Percentiles rank a stretch among this genome's conserved stretches.
phyloP scores from a whole-genome alignment of 2,329 filamentous ascomycete genomes.

The Didymella glomerata region DNA sequence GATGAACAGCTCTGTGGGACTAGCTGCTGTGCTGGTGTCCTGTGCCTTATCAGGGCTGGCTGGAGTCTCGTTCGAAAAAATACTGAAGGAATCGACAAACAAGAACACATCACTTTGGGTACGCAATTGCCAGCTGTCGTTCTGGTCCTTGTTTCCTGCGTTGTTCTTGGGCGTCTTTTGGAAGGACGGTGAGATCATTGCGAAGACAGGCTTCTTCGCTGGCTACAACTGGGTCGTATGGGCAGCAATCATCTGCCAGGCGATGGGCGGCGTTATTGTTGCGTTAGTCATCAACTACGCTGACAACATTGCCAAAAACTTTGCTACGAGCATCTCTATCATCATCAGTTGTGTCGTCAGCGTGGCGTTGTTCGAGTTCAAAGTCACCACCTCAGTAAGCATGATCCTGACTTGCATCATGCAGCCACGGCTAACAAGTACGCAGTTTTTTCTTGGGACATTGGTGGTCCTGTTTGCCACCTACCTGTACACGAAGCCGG shows the following conservation, averaged over 20 bases:
- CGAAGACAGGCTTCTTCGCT: constrained; percentile 87
- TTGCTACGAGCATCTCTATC: constrained; percentile 91
- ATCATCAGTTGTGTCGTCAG: constrained; percentile 86
- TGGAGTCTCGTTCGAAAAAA: constrained; percentile 88
- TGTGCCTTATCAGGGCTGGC: constrained; percentile 84
- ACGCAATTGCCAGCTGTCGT: constrained; percentile 90
- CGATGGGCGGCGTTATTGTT: constrained; percentile 82
- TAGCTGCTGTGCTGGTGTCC: constrained; percentile 79
- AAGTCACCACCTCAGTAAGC: constrained; percentile 63
- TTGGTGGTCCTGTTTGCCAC: constrained; percentile 80
- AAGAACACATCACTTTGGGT: constrained; percentile 86
- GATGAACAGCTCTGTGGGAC: constrained; percentile 81
- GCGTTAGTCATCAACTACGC: constrained; percentile 83
- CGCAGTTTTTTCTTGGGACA: constrained; percentile 83
- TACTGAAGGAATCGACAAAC: constrained; percentile 81
- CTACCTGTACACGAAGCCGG: constrained; percentile 80
- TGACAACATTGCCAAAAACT: constrained; percentile 92
- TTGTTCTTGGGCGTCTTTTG: constrained; percentile 85
- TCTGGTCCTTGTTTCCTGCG: constrained; percentile 92
- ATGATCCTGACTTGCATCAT: constrained; percentile 2
- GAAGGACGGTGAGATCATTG: constrained; percentile 85
- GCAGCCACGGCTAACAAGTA: constrained; percentile 15
- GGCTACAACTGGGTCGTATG: constrained; percentile 95
- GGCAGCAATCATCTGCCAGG: constrained; percentile 83
- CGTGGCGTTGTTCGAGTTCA: constrained; percentile 83